A percentile compares a stretch with the other conserved stretches of the same genome.
Evolutionary conservation across 2,329 filamentous ascomycete species (phyloP).

Genomic region (Talaromyces sp.): DNA sequence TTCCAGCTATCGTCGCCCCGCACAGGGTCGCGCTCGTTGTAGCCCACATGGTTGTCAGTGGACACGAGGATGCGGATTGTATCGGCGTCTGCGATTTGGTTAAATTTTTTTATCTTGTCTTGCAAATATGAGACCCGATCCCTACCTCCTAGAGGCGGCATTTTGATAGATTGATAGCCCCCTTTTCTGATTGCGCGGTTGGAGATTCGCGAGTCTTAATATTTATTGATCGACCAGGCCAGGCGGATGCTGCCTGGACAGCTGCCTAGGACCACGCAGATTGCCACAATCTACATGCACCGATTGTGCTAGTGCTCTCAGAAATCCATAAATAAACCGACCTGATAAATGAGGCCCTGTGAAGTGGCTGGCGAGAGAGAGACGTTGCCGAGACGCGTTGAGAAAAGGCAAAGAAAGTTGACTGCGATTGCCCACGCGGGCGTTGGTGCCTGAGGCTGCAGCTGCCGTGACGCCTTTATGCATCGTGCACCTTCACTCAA

Average conservation of each 20-base stretch:
- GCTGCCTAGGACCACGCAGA: background rate
- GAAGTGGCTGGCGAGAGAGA: background rate
- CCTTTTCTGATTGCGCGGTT: background rate
- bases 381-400: background rate
- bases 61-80: slow-evolving; percentile 91
- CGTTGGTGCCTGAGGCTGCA: background rate
- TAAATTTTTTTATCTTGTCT: background rate
- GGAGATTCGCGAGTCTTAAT: background rate
- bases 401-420: background rate
- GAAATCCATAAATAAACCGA: background rate
- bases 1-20: slow-evolving; percentile 97
- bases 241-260: slow-evolving; percentile 5
- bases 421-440: background rate
- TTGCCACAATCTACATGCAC: background rate
- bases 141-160: slow-evolving; percentile 8
- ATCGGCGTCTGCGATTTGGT: slow-evolving; percentile 53
- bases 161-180: background rate
- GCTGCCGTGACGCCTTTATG: background rate
- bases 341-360: background rate
- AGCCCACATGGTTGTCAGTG: slow-evolving; percentile 97
- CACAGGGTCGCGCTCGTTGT: slow-evolving; percentile 84
- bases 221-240: background rate
- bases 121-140: background rate
- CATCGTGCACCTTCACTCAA: background rate
- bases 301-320: background rate